phyloP scores from a whole-genome alignment of 2,329 filamentous ascomycete species.

The Colletotrichum sp. region DNA sequence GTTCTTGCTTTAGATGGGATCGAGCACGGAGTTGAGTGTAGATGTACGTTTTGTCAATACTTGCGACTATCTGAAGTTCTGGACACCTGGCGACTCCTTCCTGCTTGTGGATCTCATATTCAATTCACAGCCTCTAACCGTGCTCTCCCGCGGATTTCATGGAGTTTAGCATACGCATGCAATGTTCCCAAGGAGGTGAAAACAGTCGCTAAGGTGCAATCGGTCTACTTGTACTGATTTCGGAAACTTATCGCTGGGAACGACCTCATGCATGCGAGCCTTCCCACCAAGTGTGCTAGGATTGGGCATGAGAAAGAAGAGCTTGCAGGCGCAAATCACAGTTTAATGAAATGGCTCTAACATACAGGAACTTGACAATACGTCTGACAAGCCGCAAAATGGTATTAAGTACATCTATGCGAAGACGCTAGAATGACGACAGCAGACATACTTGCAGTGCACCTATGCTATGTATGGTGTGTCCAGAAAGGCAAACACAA shows the following conservation, averaged over 20 bases:
- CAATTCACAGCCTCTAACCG: not conserved
- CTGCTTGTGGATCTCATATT: not conserved
- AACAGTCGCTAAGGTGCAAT: not conserved
- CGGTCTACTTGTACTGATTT: not conserved
- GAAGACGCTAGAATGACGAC: not conserved
- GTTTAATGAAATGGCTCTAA: not conserved
- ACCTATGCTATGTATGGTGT: conserved; percentile 12
- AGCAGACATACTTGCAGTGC: not conserved
- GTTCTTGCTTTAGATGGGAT: not conserved
- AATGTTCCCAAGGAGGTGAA: not conserved
- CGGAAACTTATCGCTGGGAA: not conserved
- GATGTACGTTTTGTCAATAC: not conserved
- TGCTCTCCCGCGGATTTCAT: not conserved
- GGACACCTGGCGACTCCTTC: not conserved
- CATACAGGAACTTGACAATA: not conserved
- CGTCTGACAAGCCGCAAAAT: not conserved
- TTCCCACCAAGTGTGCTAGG: not conserved
- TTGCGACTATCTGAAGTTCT: not conserved
- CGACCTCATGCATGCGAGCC: not conserved
- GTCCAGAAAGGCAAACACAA: conserved; percentile 6
- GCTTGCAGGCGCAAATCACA: not conserved
- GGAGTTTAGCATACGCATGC: not conserved
- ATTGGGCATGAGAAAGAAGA: not conserved
- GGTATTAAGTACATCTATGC: conserved; percentile 17
- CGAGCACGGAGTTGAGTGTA: not conserved